Conservation (phyloP, 192 early-diverging fungal species). For the Jimgerdemannia flammicorona region DNA sequence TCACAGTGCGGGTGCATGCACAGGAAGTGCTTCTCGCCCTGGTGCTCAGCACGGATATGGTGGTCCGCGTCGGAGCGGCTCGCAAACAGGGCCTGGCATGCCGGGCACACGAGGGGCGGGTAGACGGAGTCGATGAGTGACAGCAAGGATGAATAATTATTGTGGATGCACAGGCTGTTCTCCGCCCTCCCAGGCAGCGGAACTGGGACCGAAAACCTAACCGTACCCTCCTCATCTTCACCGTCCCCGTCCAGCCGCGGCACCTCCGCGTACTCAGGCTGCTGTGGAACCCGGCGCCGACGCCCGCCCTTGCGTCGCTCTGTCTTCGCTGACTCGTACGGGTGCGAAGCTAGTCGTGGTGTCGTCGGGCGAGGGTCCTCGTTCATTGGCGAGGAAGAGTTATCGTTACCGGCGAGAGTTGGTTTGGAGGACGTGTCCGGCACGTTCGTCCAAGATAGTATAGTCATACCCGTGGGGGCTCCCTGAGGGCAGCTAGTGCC, state of each 20-base stretch:
- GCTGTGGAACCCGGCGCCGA: neutral
- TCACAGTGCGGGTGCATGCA: conserved; percentile 32
- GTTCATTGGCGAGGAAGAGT: no score
- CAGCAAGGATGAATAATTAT: conserved; percentile 19
- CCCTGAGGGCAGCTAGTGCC: no score
- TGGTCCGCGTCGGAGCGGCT: conserved; percentile 5
- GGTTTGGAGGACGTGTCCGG: no score
- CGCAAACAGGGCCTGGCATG: conserved; percentile 12
- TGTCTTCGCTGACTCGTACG: neutral
- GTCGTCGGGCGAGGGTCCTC: no score
- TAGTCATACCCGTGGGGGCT: no score
- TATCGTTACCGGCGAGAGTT: no score
- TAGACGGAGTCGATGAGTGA: conserved; percentile 27
- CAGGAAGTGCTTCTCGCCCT: conserved; percentile 11
- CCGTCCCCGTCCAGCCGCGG: no score
- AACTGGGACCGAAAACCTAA: neutral
- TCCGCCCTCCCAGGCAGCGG: neutral
- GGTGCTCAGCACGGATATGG: conserved; percentile 18
- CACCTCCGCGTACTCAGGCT: neutral
- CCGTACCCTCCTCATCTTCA: neutral
- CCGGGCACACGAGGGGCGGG: conserved; percentile 24
- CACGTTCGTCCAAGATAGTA: no score
- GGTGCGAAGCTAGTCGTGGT: neutral
- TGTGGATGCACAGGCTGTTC: conserved; percentile 9
- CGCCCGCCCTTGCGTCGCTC: neutral